Base-by-base conservation (phyloP, 768 basidiomycete species). In the Mycena epipterygia region DNA sequence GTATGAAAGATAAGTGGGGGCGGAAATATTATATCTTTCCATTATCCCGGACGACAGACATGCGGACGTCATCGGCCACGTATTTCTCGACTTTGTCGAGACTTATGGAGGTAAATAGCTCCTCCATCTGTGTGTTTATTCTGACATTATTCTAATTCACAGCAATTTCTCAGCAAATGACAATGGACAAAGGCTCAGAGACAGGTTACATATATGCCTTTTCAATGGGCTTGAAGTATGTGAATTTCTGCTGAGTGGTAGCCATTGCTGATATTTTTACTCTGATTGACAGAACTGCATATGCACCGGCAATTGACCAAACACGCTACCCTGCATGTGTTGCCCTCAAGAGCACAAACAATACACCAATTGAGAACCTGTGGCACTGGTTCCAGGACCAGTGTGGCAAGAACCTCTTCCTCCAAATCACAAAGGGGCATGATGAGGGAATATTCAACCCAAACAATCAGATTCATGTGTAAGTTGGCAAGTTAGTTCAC, bases 301-400 rank as follows among this genome's bases (percentile, higher is more conserved):
- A 76, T 48, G 71, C 75, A 2, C 75, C 77, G 6, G 56, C 78
- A 2, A 52, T 79, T 25, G 76, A 76, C 48, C 30, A 32, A 1
- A 61, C 68, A 0, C 17, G 59, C 27, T 78, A 65, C 44, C 77
- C 76, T 25, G 67, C 76, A 1, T 60, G 69, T 23, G 56, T 74
- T 6, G 69, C 74, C 19, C 35, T 80, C 41, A 67, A 58, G 33
- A 78, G 76, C 44, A 65, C 74, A 7, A 73, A 76, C 33, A 79
- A 79, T 57, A 80, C 77, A 9, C 73, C 75, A 3, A 78, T 78
- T 37, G 76, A 80, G 63, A 72, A 74, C 17, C 53, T 73, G 2
- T 79, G 79, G 78, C 73, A 75, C 44, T 78, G 79, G 79, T 76
- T 77, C 16, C 73, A 62, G 11, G 42, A 76, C 17, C 73, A 53